phyloP scores from a whole-genome alignment of 1,284 basidiomycete species.

The Puccinia horiana region DNA sequence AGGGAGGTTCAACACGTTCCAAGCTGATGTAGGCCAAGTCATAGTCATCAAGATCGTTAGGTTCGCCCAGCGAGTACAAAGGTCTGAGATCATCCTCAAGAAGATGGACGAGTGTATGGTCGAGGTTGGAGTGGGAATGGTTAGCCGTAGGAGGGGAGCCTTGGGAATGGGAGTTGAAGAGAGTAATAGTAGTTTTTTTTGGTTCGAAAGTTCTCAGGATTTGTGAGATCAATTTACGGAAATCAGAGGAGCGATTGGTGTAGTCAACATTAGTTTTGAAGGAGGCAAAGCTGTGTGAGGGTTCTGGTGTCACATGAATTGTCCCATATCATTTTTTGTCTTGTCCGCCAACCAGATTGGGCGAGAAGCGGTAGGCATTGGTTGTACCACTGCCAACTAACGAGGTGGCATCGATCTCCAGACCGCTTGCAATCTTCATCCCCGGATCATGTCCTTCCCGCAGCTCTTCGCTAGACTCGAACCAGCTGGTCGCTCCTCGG shows the following conservation, averaged over 20 bases:
- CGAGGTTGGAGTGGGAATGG: background rate
- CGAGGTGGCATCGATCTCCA: conserved; percentile 85
- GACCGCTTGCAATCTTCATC: conserved; percentile 67
- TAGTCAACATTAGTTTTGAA: conserved; percentile 98
- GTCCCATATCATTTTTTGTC: conserved; percentile 88
- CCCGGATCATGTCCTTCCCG: conserved; percentile 67
- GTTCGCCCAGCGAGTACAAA: background rate
- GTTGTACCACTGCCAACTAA: conserved; percentile 74
- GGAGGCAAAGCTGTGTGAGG: conserved; percentile 93
- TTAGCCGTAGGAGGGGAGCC: background rate
- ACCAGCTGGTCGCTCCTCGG: conserved; percentile 63
- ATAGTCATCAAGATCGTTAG: conserved; percentile 5
- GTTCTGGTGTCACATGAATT: conserved; percentile 97
- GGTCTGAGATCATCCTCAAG: background rate
- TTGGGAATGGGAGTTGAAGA: conserved; percentile 77
- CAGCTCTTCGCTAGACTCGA: conserved; percentile 52
- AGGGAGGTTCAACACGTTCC: background rate
- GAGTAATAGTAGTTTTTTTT: conserved; percentile 78
- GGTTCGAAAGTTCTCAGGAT: conserved; percentile 93
- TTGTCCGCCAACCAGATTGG: conserved; percentile 81
- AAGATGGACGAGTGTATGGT: background rate
- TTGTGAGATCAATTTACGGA: conserved; percentile 80
- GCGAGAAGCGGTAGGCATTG: conserved; percentile 90
- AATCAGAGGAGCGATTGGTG: conserved; percentile 58
- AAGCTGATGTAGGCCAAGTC: background rate